Evolutionary conservation across 345 rosid genomes (phyloP).

Genomic region (Citrus trifoliata): DNA sequence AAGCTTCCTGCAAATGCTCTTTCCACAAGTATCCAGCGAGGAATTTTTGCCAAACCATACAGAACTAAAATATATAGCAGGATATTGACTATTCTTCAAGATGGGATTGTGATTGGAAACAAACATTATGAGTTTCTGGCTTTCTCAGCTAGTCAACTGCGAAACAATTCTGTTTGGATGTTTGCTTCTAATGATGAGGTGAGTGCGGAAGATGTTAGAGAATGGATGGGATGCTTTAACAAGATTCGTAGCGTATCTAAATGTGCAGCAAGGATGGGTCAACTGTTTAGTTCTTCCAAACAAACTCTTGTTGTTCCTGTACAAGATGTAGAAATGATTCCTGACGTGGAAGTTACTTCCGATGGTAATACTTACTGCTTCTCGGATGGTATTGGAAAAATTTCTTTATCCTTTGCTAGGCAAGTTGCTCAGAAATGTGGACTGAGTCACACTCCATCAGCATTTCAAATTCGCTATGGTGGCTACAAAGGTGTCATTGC

Average conservation of each 20-base stretch:
- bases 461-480: constrained; percentile 94
- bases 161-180: constrained; percentile 93
- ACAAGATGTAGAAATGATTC: constrained; percentile 73
- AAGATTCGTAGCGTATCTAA: constrained; percentile 73
- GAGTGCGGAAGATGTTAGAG: constrained; percentile 76
- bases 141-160: constrained; percentile 90
- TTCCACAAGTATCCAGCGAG: constrained; percentile 61
- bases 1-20: constrained; percentile 65
- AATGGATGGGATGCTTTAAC: constrained; percentile 97
- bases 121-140: constrained; percentile 85
- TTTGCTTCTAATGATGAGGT: constrained; percentile 83
- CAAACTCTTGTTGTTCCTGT: constrained; percentile 65
- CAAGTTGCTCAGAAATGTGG: constrained; percentile 82
- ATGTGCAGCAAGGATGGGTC: constrained; percentile 99
- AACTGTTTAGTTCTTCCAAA: constrained; percentile 79
- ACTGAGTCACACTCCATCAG: constrained; percentile 70
- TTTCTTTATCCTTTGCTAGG: constrained; percentile 66
- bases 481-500: constrained; percentile 94
- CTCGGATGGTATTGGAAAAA: constrained; percentile 96
- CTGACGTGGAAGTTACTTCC: constrained; percentile 68
- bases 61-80: constrained; percentile 72
- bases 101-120: constrained; percentile 70
- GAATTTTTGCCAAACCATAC: constrained; percentile 61
- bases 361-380: constrained; percentile 77
- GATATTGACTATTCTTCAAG: constrained; percentile 61